Evolutionary conservation across 768 basidiomycete species (phyloP).

Genomic region (Paxillus ammoniavirescens): DNA sequence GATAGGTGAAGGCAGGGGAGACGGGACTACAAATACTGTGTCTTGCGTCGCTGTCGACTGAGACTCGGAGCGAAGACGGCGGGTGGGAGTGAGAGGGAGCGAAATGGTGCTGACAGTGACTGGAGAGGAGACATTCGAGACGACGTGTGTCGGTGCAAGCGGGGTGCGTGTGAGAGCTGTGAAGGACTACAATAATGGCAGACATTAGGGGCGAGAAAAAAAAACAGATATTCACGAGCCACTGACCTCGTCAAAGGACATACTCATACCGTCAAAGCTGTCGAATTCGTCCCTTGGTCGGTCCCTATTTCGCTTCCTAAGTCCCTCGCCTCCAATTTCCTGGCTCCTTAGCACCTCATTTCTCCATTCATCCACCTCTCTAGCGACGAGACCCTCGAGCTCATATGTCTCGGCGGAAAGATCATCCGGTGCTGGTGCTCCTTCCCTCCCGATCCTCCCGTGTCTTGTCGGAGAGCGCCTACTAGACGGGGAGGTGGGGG

Average conservation of each 20-base stretch:
- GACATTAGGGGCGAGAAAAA: neutral
- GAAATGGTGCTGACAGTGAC: slow-evolving; percentile 11
- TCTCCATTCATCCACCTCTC: slow-evolving; percentile 55
- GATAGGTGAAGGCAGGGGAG: neutral
- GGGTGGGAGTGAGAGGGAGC: slow-evolving; percentile 14
- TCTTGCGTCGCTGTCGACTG: slow-evolving; percentile 13
- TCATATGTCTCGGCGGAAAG: slow-evolving; percentile 35
- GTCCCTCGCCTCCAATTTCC: slow-evolving; percentile 1
- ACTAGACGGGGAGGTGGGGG: slow-evolving; percentile 9
- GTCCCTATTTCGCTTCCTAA: slow-evolving; percentile 7
- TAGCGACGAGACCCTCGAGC: slow-evolving; percentile 50
- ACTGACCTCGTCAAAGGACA: slow-evolving; percentile 50
- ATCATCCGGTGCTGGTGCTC: slow-evolving; percentile 17
- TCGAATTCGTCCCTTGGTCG: slow-evolving; percentile 10
- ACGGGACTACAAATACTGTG: neutral
- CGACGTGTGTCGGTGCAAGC: slow-evolving; percentile 47
- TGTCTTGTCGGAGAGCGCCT: slow-evolving; percentile 7
- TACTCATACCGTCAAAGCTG: slow-evolving; percentile 19
- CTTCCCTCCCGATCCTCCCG: neutral
- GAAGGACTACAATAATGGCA: slow-evolving; percentile 37
- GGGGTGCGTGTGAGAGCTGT: slow-evolving; percentile 44
- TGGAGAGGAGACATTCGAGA: slow-evolving; percentile 39
- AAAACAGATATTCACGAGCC: neutral
- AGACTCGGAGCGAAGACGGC: slow-evolving; percentile 17
- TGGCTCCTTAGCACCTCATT: slow-evolving; percentile 37